Percentiles rank a stretch among this genome's conserved stretches.
These are phyloP conservation scores for Debaryomyces tyrocola DNA, from an alignment of 805 yeast species.

Conservation along the genomic window DNA sequence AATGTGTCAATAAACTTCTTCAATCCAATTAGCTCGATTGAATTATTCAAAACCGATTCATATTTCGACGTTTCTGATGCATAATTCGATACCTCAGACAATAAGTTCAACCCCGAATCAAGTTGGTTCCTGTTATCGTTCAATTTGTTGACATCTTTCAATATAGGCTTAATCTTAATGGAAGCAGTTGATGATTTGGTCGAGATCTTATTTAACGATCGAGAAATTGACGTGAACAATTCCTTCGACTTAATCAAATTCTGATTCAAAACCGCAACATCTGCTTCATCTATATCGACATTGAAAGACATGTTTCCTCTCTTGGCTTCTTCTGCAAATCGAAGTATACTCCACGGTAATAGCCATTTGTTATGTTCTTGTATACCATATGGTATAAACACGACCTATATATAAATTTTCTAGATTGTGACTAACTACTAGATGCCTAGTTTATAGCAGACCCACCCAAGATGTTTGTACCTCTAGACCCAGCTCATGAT, in stretches of 20 bases:
- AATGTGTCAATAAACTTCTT: constrained; percentile 32
- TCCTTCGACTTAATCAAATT: constrained; percentile 59
- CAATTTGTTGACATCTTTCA: constrained; percentile 58
- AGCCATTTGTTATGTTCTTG: not conserved
- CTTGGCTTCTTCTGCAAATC: not conserved
- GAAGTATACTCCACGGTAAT: not conserved
- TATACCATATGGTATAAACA: not conserved
- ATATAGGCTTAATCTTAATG: constrained; percentile 67
- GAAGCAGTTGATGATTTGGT: constrained; percentile 56
- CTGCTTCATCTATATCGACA: constrained; percentile 74
- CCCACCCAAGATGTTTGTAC: not conserved
- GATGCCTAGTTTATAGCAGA: too few relatives aligned
- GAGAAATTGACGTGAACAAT: constrained; percentile 54
- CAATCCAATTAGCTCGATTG: constrained; percentile 42
- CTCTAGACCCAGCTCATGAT: constrained; percentile 7
- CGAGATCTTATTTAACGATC: constrained; percentile 55
- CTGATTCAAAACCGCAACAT: constrained; percentile 78
- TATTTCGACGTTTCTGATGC: constrained; percentile 45
- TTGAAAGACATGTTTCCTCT: constrained; percentile 10
- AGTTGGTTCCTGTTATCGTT: constrained; percentile 57
- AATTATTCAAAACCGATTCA: constrained; percentile 33
- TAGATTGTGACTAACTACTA: too few relatives aligned
- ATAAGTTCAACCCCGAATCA: constrained; percentile 52
- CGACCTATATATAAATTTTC: not conserved
- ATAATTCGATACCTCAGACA: constrained; percentile 50